phyloP scores from a whole-genome alignment of 768 basidiomycete species.

The Lactarius akahatsu region DNA sequence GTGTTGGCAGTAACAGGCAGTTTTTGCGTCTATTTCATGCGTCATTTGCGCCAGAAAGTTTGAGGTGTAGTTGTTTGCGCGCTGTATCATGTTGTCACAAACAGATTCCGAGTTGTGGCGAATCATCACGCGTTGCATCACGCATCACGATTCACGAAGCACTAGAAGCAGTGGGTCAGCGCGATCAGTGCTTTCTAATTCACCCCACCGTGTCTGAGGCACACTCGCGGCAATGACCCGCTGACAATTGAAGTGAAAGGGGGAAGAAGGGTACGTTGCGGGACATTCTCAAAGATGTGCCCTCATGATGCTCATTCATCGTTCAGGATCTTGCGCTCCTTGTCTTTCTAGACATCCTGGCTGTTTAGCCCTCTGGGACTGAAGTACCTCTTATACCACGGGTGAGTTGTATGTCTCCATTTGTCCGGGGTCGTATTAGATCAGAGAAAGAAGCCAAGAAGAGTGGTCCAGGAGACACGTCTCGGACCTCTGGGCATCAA shows the following conservation, averaged over 20 bases:
- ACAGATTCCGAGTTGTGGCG: neutral
- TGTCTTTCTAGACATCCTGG: neutral
- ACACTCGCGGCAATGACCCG: neutral
- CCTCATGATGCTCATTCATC: neutral
- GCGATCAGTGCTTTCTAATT: neutral
- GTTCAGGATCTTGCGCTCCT: neutral
- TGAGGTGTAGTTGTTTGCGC: neutral
- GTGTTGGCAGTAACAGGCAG: neutral
- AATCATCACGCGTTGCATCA: too few species aligned
- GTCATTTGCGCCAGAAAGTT: neutral
- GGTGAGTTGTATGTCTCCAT: neutral
- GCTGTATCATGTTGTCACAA: neutral
- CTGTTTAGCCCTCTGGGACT: neutral
- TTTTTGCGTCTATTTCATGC: neutral
- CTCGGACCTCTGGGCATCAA: neutral
- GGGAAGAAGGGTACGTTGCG: neutral
- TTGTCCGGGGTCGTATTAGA: neutral
- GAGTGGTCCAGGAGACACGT: neutral
- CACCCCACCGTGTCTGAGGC: neutral
- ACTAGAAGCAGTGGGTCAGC: neutral
- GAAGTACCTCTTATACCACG: neutral
- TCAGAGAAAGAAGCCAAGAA: neutral
- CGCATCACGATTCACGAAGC: neutral
- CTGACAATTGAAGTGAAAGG: neutral
- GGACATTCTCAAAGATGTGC: neutral